A percentile compares a stretch with the other conserved stretches of the same genome.
These are phyloP conservation scores for Aciculoconidium aculeatum DNA, from an alignment of 805 yeast genomes.

Conservation along the genomic window DNA sequence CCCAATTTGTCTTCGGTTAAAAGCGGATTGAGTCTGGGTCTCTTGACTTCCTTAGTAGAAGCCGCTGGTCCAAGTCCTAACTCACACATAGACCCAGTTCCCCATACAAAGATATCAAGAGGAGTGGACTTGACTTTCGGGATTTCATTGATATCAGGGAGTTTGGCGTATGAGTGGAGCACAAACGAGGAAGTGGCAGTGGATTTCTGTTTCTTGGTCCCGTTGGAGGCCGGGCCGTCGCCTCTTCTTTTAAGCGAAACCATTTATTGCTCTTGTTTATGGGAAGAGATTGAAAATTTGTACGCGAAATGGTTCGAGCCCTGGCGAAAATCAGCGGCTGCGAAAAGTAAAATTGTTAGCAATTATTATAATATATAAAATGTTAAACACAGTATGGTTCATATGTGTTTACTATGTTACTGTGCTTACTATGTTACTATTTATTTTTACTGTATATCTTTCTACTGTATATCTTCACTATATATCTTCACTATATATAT, in stretches of 20 bases:
- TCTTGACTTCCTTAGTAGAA: slow-evolving; percentile 84
- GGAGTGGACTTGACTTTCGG: slow-evolving; percentile 37
- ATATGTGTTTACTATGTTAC: no score
- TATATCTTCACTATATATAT: no score
- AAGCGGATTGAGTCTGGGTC: slow-evolving; percentile 88
- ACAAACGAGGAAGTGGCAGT: slow-evolving; percentile 36
- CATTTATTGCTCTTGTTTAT: no score
- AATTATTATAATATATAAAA: no score
- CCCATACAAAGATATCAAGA: slow-evolving; percentile 87
- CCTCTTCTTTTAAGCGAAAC: slow-evolving; percentile 31
- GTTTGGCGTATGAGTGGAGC: slow-evolving; percentile 42
- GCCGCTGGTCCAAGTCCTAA: slow-evolving; percentile 96
- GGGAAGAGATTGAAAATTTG: no score
- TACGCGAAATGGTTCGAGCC: no score
- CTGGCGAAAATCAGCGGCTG: no score
- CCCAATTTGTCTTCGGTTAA: slow-evolving; percentile 45
- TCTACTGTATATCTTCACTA: no score
- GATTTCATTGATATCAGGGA: slow-evolving; percentile 40
- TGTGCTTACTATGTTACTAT: no score
- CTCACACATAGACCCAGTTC: slow-evolving; percentile 96
- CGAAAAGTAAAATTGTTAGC: no score
- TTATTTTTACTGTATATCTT: no score
- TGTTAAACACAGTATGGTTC: no score
- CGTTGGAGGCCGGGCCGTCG: slow-evolving; percentile 11
- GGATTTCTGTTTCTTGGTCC: slow-evolving; percentile 18